Evolutionary conservation across 208 protist genomes (phyloP), one percentile per base, ranked within the genome.

Genomic region (Crithidia bombi): DNA sequence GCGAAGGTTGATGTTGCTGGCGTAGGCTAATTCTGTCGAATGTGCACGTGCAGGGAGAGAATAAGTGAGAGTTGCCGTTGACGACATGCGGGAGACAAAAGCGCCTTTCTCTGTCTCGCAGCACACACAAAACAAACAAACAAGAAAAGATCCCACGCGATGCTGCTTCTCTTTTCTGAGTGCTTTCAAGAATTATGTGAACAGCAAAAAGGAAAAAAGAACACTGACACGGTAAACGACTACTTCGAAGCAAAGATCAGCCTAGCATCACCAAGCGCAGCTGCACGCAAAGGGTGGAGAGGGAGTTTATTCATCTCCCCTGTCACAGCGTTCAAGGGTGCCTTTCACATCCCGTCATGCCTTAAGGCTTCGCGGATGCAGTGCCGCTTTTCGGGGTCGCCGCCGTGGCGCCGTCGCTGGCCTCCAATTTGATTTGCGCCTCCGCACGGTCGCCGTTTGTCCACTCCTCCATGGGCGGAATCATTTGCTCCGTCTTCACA

Each of bases 401-500:
- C 2, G 23, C 6, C 14, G 44, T 5, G 25, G 64, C 26, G 0
- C 19, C 49, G 23, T 36, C 63, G 49, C 68, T 49, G n/a, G 15
- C 57, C 5, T 26, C 62, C 17, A 89, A 67, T 64, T 73, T 78
- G 12, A 75, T 61, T 47, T 75, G 67, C 32, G 82, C 75, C 55
- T 87, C 66, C 9, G 70, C 72, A 5, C 78, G 82, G 61, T 93
- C 81, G 52, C 79, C 87, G 30, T 78, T 73, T 17, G 77, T 75
- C 89, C 91, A 96, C 69, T 91, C 73, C 38, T 90, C 82, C 52
- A 86, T 78, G 5, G 91, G 84, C 17, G 91, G 88, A 57, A 94
- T 86, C 69, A 83, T 79, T 55, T 84, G 81, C 74, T 91, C 85
- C 44, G 91, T 96, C 75, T 91, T 91, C 19, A 64, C 73, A 47